Conservation (phyloP, 352 stramenopile species). For the Globisporangium splendens region DNA sequence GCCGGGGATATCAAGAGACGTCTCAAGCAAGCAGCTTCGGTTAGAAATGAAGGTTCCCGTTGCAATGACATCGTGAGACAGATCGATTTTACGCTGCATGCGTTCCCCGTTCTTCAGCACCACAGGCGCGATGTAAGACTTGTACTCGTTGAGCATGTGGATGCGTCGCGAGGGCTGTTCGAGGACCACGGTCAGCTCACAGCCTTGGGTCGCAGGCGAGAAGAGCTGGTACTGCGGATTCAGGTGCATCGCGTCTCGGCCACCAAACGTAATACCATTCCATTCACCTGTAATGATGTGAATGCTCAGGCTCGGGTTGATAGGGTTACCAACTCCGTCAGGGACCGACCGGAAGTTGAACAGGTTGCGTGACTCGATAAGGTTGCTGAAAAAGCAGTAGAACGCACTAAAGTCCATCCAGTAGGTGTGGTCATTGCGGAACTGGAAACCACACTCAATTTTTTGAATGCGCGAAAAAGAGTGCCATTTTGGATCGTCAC, state of each 20-base stretch:
- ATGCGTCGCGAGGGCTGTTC: constrained; percentile 76
- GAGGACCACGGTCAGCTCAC: constrained; percentile 51
- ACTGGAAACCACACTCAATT: constrained; percentile 71
- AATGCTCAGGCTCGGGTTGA: constrained; percentile 54
- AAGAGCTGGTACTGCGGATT: constrained; percentile 86
- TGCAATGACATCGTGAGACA: constrained; percentile 71
- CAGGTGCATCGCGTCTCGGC: constrained; percentile 76
- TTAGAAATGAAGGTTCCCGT: constrained; percentile 86
- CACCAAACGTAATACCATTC: constrained; percentile 77
- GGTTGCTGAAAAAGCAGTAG: constrained; percentile 71
- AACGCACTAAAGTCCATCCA: constrained; percentile 84
- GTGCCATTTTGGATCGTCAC: constrained; percentile 67
- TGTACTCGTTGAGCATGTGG: constrained; percentile 73
- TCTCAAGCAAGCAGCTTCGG: constrained; percentile 65
- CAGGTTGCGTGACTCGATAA: constrained; percentile 78
- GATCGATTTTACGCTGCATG: constrained; percentile 73
- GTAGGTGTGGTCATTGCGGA: constrained; percentile 73
- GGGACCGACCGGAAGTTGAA: constrained; percentile 77
- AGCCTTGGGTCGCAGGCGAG: constrained; percentile 48
- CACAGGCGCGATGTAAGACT: constrained; percentile 71
- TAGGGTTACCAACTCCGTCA: constrained; percentile 57
- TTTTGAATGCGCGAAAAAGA: constrained; percentile 70
- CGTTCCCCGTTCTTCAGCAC: constrained; percentile 71
- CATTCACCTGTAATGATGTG: constrained; percentile 75
- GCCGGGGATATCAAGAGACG: constrained; percentile 31